Evolutionary conservation across 1,284 basidiomycete genomes (phyloP), one percentile per base, ranked within the genome.

Genomic region (Malassezia nana): DNA sequence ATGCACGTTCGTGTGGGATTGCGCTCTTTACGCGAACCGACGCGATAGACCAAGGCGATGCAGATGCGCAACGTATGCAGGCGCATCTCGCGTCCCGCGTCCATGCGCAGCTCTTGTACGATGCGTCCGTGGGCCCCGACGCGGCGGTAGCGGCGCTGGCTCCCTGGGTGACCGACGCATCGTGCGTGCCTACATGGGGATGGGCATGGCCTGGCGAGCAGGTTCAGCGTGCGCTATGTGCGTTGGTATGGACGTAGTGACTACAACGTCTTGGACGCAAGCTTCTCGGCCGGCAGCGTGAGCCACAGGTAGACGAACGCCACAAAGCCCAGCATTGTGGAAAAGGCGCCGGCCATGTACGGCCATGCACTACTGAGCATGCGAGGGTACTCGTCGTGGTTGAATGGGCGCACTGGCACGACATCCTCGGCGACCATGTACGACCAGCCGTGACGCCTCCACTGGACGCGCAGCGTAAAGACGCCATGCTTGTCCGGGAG

Each of bases 401-500:
- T 80, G 28, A 89, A 87, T 0, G 92, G 94, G 1, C 94, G 86
- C 46, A 98, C 84, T 12, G 89, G 83, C 4, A 89, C 86, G 16
- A 82, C 85, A 7, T 83, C 84, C 2, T 83, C 80, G 50, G 83
- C 81, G 7, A 57, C 22, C 39, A 96, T 77, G 75, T 82, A 84
- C 16, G 83, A 81, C 78, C 65, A 88, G 80, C 91, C 91, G 68
- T 83, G 83, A 50, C 92, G 83, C 72, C 86, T 88, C 77, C 89
- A 84, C 75, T 91, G 81, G 40, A 95, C 78, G 24, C 87, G 79
- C 73, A 98, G 91, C 71, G 95, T 95, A 81, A 94, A 98, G 12
- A 98, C 94, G 40, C 94, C 92, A 74, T 98, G 94, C 52, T 89
- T 79, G 76, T 96, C 92, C 3, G 92, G 92, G 3, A 85, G 83